These are phyloP conservation scores for Saccharomycopsis malanga DNA, from an alignment of 805 yeast genomes.

Conservation along the genomic window DNA sequence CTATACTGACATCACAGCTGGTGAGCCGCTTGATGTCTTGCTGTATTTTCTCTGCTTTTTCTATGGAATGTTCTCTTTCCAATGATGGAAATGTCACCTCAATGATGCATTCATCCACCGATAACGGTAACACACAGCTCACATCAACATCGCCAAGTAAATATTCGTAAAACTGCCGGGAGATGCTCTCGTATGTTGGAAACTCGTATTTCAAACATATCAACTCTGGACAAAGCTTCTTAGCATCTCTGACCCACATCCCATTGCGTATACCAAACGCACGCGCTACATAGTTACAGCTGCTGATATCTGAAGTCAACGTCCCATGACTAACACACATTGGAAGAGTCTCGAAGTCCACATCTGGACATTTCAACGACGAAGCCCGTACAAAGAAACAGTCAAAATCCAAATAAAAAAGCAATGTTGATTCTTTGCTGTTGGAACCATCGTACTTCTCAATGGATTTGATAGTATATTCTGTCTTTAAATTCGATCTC, in stretches of 20 bases:
- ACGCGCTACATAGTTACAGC: constrained; percentile 87
- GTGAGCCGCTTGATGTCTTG: constrained; percentile 37
- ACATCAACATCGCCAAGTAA: constrained; percentile 35
- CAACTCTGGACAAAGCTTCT: constrained; percentile 56
- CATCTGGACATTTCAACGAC: constrained; percentile 45
- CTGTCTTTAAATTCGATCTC: constrained; percentile 66
- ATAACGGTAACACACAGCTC: constrained; percentile 66
- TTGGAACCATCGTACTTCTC: constrained; percentile 20
- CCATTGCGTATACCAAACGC: constrained; percentile 76
- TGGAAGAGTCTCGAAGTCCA: constrained; percentile 43
- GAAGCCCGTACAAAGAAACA: constrained; percentile 91
- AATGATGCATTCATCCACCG: constrained; percentile 86
- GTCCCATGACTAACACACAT: constrained; percentile 54
- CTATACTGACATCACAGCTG: constrained; percentile 69
- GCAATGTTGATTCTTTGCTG: constrained; percentile 23
- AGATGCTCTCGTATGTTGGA: constrained; percentile 57
- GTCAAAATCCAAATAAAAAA: constrained; percentile 87
- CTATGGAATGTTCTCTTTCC: constrained; percentile 1
- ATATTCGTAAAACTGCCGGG: constrained; percentile 57
- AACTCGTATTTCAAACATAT: constrained; percentile 66
- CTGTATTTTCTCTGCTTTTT: constrained; percentile 32
- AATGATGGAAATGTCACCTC: constrained; percentile 36
- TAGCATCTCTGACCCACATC: constrained; percentile 78
- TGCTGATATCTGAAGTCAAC: constrained; percentile 71
- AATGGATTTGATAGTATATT: constrained; percentile 47